These are phyloP conservation scores for Tillandsia fasciculata DNA, from an alignment of 176 grass and related monocot genomes.

Conservation along the genomic window DNA sequence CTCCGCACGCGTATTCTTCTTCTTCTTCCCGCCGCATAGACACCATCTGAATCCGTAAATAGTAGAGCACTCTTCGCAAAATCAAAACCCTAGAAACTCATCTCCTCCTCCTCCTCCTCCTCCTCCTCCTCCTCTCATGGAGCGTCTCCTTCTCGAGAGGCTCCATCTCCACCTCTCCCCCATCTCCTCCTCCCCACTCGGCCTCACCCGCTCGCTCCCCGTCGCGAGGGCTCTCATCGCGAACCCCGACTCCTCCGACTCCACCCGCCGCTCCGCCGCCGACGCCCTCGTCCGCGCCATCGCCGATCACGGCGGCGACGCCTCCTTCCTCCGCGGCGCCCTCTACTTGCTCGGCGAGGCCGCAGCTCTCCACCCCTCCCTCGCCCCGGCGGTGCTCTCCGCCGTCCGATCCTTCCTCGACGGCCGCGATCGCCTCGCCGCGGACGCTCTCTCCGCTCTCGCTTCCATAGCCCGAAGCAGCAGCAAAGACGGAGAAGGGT, in stretches of 20 bases:
- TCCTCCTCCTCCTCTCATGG: constrained; percentile 4
- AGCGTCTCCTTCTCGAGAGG: constrained; percentile 1
- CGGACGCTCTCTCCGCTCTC: constrained; percentile 22
- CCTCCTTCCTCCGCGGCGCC: constrained; percentile 14
- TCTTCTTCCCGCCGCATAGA: background rate
- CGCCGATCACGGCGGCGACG: background rate
- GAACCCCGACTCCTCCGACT: constrained; percentile 6
- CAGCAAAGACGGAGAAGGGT: constrained; percentile 1
- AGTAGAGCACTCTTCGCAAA: no score
- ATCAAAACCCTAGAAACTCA: background rate
- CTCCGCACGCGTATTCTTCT: background rate
- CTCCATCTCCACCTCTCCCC: constrained; percentile 9
- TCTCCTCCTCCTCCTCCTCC: background rate
- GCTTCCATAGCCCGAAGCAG: constrained; percentile 8
- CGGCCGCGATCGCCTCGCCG: constrained; percentile 5
- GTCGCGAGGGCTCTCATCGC: constrained; percentile 12
- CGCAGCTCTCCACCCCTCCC: constrained; percentile 1
- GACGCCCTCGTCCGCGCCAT: constrained; percentile 23
- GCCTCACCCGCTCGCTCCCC: background rate
- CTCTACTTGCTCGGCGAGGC: constrained; percentile 19
- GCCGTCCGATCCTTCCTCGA: constrained; percentile 27
- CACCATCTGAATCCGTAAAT: background rate
- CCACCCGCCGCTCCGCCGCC: constrained; percentile 12
- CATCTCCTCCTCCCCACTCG: background rate
- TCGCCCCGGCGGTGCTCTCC: background rate